Base-by-base conservation (phyloP, 345 rosid genomes). In the Noccaea bulbosa region DNA sequence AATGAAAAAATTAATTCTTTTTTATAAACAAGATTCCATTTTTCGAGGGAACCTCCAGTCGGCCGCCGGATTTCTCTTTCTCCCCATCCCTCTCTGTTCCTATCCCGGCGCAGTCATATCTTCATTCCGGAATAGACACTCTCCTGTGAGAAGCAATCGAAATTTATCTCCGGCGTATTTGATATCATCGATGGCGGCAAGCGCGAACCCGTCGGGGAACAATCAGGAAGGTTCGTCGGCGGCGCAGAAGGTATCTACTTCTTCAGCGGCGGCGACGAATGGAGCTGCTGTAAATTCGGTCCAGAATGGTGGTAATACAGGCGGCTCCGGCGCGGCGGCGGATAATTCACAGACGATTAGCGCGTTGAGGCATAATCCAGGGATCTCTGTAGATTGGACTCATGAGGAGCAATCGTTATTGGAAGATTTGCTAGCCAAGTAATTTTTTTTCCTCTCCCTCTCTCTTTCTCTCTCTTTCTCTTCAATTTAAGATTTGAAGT, bases 351-450 rank as follows among this genome's bases (percentile, higher is more conserved):
- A 69, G 60, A 79, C 87, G 38, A 71, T 62, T 62, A 60, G 86
- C 8, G 83, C 86, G 11, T 74, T 88, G 79, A 78, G 78, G 76
- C 97, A 90, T 82, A 76, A 82, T 62, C 79, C 94, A 12, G 92
- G 90, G 71, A 82, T 90, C 72, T 81, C 87, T 58, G 51, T 55
- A 6, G 87, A 88, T 51, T 90, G 94, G 94, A 85, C 77, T 54
- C 44, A 80, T 33, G 94, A 90, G 1, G 97, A 90, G 48, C 92
- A 88, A 78, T 85, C 85, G 8, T 51, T 81, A 33, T 81, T 88
- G 41, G 97, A 90, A 34, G 92, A 90, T 70, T 86, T 88, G 69
- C 86, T 88, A 14, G 4, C 73, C 56, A 86, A 86, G 97, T 88
- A 72, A 72, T 61, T 17, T 1, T 55, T 32, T 12, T 54, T 9